A percentile compares a stretch with the other conserved stretches of the same genome.
Conservation (phyloP, 1,284 basidiomycete genomes). For the Trichosporon sp. region DNA sequence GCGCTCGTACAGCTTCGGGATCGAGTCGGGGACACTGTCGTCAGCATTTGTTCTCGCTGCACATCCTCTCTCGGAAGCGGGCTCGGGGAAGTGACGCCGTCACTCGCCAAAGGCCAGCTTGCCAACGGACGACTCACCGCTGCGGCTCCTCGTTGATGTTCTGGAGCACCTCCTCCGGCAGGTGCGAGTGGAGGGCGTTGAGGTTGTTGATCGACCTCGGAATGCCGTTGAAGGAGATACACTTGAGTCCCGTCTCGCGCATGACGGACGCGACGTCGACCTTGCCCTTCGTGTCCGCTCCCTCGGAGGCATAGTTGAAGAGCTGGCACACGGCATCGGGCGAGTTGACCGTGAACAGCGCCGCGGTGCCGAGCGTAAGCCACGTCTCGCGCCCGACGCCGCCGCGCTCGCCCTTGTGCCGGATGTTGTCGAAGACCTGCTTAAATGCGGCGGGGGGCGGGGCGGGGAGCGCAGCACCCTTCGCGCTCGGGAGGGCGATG, state of each 20-base stretch:
- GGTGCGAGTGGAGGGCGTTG: slow-evolving; percentile 69
- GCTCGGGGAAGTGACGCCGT: too few relatives aligned
- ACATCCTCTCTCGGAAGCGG: too few relatives aligned
- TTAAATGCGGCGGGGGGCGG: slow-evolving; percentile 33
- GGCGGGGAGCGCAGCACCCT: slow-evolving; percentile 42
- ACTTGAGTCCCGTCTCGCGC: slow-evolving; percentile 91
- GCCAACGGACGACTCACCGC: slow-evolving; percentile 61
- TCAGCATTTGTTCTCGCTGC: neutral
- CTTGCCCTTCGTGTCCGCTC: slow-evolving; percentile 28
- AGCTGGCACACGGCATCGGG: slow-evolving; percentile 48
- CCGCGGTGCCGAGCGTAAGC: slow-evolving; percentile 48
- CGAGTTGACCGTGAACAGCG: slow-evolving; percentile 52
- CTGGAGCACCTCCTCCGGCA: slow-evolving; percentile 70
- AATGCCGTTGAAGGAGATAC: slow-evolving; percentile 68
- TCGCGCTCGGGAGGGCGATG: slow-evolving; percentile 43
- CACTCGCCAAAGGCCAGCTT: too few relatives aligned
- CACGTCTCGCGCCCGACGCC: slow-evolving; percentile 39
- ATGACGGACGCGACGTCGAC: slow-evolving; percentile 59
- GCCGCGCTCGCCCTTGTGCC: slow-evolving; percentile 31
- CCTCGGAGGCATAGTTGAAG: slow-evolving; percentile 43
- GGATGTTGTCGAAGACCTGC: slow-evolving; percentile 43
- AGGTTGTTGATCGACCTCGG: slow-evolving; percentile 74
- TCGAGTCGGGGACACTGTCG: slow-evolving; percentile 60
- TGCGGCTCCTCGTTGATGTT: slow-evolving; percentile 22
- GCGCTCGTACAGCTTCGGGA: slow-evolving; percentile 65